Base-by-base conservation (phyloP, 805 yeast genomes). In the Candida bentonensis region DNA sequence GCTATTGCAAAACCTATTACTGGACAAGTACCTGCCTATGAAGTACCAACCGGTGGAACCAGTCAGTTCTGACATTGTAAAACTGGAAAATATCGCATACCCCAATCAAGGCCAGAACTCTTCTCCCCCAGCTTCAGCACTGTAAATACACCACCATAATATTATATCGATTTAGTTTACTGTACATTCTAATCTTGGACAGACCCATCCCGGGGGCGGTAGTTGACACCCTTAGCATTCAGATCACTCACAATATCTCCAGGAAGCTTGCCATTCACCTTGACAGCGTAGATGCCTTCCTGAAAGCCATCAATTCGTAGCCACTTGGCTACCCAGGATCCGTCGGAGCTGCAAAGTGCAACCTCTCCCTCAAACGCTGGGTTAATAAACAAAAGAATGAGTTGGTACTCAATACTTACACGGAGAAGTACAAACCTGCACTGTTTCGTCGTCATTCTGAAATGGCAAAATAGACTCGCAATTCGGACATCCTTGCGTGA, bases 261-360 rank as follows among this genome's bases (percentile, higher is more conserved):
- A 1, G 97, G 96, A 42, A 92, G 67, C 54, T 85, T 79, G 27
- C 98, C 98, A 52, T 78, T 81, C 4, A 92, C 89, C 57, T 89
- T 84, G 23, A 88, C 94, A 1, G 98, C 98, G 54, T 92, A 87
- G 53, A 89, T 61, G 0, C 97, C 98, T 0, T 94, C 83, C 21
- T 77, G 79, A 59, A 86, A 85, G 15, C 84, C 80, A 56, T 85
- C 95, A 25, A 89, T 80, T 61, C 96, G 76, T 46, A 89, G 68
- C 98, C 98, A 89, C 58, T 83, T 77, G 15, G 96, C 96, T 33
- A 86, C 96, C 98, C 98, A 89, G 1, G 96, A 85, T 27, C 72
- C 74, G 43, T 77, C 75, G 42, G 89, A 86, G 48, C 82, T 87
- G 42, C 94, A 86, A 49, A 86, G 70, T 2, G 96, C 96, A 3